Percentiles rank a stretch among this genome's conserved stretches.
phyloP scores from a whole-genome alignment of 1,139 yeast species.

The Pneumocystis murina region DNA sequence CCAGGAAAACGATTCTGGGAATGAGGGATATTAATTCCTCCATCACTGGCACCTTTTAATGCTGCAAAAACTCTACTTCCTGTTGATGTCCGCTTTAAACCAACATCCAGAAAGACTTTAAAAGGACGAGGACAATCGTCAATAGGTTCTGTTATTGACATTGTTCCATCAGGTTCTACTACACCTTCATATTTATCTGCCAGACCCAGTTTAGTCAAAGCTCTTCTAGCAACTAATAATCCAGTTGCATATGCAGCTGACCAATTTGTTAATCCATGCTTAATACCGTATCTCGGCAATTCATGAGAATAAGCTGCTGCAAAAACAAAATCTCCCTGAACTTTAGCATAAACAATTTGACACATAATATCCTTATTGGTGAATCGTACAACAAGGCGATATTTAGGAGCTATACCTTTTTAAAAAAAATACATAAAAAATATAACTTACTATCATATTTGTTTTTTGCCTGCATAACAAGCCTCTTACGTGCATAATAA shows the following conservation, averaged over 20 bases:
- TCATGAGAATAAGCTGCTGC: constrained; percentile 99
- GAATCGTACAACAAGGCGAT: constrained; percentile 99
- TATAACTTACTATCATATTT: constrained; percentile 52
- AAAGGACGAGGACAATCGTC: constrained; percentile 99
- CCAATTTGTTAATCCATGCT: constrained; percentile 99
- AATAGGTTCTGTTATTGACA: constrained; percentile 79
- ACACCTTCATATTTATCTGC: constrained; percentile 98
- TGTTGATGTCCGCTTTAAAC: constrained; percentile 99
- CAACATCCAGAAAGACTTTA: constrained; percentile 98
- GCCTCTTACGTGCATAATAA: constrained; percentile 99
- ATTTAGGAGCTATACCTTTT: constrained; percentile 56
- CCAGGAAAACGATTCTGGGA: constrained; percentile 99
- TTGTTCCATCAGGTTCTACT: constrained; percentile 99
- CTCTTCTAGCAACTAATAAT: constrained; percentile 97
- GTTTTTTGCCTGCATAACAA: constrained; percentile 99
- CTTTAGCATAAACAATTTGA: constrained; percentile 91
- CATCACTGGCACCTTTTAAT: constrained; percentile 99
- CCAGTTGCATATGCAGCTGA: constrained; percentile 99
- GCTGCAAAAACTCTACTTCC: constrained; percentile 99
- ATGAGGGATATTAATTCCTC: constrained; percentile 99
- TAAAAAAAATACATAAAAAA: not conserved
- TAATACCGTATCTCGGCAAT: constrained; percentile 94
- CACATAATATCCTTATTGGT: constrained; percentile 99
- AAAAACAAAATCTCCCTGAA: constrained; percentile 91
- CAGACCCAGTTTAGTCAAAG: constrained; percentile 91